Evolutionary conservation across 2,329 filamentous ascomycete species (phyloP), one percentile per base, ranked within the genome.

Genomic region (Beauveria scarabaeidicola): DNA sequence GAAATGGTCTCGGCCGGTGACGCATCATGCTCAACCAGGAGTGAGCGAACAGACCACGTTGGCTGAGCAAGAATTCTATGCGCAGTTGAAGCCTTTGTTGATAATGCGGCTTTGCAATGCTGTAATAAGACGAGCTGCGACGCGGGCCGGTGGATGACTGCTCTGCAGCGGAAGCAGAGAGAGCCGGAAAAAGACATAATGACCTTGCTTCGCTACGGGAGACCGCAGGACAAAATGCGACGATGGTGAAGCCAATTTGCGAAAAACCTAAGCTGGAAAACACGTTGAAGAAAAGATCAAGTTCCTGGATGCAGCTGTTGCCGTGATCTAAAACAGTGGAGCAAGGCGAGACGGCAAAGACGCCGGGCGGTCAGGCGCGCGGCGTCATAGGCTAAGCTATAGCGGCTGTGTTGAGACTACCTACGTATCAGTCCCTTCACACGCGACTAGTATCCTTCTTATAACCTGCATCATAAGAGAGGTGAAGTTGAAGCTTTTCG

Each of bases 21-120:
- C 58, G 71, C 59, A 57, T 71, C 51, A 55, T 67, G 41, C 9
- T 41, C 52, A 19, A 69, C 62, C 0, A 94, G 78, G 5, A 96
- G 84, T 9, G 88, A 87, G 38, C 83, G 78, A 64, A 95, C 86
- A 50, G 92, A 96, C 92, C 92, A 97, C 52, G 83, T 87, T 23
- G 92, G 91, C 61, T 81, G 80, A 17, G 83, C 80, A 58, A 93
- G 83, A 58, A 88, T 77, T n/a, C 73, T 70, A 52, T 74, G 67
- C 57, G 64, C 66, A 19, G 58, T 53, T 9, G 65, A 61, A 50
- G 62, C 52, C 43, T 63, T 63, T 57, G 63, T 64, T 17, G 63
- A 61, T 40, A 63, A 47, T 58, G 61, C 21, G 19, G 52, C 55
- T 57, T 6, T 57, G 54, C 36, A 52, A n/a, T 38, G 51, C 38